Percentiles rank a stretch among this genome's conserved stretches.
Conservation (phyloP, 768 basidiomycete species). For the Russula sp. region DNA sequence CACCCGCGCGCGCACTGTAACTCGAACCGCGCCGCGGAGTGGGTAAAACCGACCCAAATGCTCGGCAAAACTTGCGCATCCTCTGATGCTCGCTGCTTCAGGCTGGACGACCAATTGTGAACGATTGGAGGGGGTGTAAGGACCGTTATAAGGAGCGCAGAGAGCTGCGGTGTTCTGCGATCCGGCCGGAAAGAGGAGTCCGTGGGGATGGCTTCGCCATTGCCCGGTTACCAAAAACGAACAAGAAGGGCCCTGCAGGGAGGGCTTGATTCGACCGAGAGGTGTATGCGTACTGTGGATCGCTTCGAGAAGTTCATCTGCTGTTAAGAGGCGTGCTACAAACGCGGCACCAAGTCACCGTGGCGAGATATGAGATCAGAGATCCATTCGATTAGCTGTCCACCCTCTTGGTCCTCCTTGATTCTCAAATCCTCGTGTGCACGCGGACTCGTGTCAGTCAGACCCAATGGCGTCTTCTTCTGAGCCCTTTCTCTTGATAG, state of each 20-base stretch:
- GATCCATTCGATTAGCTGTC: slow-evolving; percentile 10
- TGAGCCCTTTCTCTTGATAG: slow-evolving; percentile 5
- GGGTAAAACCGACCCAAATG: slow-evolving; percentile 17
- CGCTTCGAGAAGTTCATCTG: slow-evolving; percentile 28
- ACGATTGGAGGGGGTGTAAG: not conserved
- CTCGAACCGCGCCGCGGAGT: slow-evolving; percentile 23
- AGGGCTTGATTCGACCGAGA: not conserved
- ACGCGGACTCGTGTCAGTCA: slow-evolving; percentile 16
- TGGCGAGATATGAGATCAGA: slow-evolving; percentile 23
- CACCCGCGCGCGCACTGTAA: not conserved
- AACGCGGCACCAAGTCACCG: slow-evolving; percentile 30
- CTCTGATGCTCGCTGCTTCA: no score
- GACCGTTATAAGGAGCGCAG: not conserved
- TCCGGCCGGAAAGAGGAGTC: slow-evolving; percentile 20
- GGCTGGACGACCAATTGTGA: no score
- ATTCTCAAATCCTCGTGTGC: slow-evolving; percentile 25
- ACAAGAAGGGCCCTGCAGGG: not conserved
- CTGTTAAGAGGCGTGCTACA: slow-evolving; percentile 27
- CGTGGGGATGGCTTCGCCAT: slow-evolving; percentile 23
- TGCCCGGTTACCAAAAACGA: slow-evolving; percentile 26
- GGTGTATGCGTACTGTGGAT: slow-evolving; percentile 17
- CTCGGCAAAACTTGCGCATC: not conserved
- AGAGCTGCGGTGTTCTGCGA: slow-evolving; percentile 1
- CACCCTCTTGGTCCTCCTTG: not conserved
- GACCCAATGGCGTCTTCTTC: slow-evolving; percentile 17